Percentiles rank a stretch among this genome's conserved stretches.
Evolutionary conservation across 495 filamentous ascomycete species (phyloP).

Genomic region (Elasticomyces elasticus): DNA sequence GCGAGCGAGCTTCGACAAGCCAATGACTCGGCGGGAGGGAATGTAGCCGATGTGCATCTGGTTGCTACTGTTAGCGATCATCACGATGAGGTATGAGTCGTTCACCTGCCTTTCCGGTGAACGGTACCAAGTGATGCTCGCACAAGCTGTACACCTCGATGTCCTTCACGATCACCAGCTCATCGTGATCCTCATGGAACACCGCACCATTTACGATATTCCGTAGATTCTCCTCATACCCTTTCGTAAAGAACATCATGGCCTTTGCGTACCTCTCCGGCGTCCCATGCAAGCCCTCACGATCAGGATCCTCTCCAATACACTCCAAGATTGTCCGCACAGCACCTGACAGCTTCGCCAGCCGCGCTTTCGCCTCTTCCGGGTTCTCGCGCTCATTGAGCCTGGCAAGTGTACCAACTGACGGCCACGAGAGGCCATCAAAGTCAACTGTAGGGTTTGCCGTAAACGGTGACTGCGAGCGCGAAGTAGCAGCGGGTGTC

Average conservation of each 20-base stretch:
- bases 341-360: slow-evolving; percentile 73
- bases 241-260: slow-evolving; percentile 98
- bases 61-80: not conserved
- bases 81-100: not conserved
- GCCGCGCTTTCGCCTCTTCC: slow-evolving; percentile 57
- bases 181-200: slow-evolving; percentile 94
- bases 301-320: slow-evolving; percentile 86
- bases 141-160: slow-evolving; percentile 94
- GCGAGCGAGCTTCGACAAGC: slow-evolving; percentile 87
- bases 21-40: slow-evolving; percentile 73
- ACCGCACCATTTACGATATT: slow-evolving; percentile 92
- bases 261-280: slow-evolving; percentile 90
- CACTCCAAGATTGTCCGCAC: slow-evolving; percentile 89
- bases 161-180: slow-evolving; percentile 94
- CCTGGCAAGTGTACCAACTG: slow-evolving; percentile 14
- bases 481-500: slow-evolving; percentile 40
- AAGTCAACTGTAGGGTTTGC: slow-evolving; percentile 65
- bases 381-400: slow-evolving; percentile 28
- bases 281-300: slow-evolving; percentile 79
- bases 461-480: slow-evolving; percentile 44
- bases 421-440: slow-evolving; percentile 60
- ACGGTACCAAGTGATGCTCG: slow-evolving; percentile 96
- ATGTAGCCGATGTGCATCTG: slow-evolving; percentile 99
- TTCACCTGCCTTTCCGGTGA: slow-evolving; percentile 74
- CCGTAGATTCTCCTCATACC: slow-evolving; percentile 89